These are phyloP conservation scores for Haematococcus sp. DNA, from an alignment of 139 green algal species.

Conservation along the genomic window DNA sequence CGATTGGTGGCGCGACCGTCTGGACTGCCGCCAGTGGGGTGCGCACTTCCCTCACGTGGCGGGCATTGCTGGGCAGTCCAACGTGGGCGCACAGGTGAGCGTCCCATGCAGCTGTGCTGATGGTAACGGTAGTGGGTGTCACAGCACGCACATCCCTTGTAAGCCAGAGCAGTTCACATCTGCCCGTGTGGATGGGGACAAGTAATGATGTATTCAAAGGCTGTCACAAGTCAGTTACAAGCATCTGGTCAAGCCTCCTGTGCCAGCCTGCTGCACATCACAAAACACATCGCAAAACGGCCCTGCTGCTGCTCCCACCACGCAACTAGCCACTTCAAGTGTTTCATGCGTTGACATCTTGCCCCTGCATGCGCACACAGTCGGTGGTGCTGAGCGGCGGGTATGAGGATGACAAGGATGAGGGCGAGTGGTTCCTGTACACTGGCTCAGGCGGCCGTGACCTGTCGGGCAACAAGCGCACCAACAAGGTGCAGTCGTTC, in stretches of 20 bases:
- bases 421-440: constrained; percentile 97
- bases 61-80: constrained; percentile 90
- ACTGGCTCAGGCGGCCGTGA: constrained; percentile 76
- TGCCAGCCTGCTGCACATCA: no score
- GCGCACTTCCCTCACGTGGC: constrained; percentile 95
- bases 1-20: constrained; percentile 84
- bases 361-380: constrained; percentile 3
- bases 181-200: no score
- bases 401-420: constrained; percentile 92
- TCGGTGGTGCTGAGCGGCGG: constrained; percentile 63
- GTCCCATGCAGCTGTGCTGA: neutral
- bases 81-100: constrained; percentile 63
- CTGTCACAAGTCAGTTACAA: no score
- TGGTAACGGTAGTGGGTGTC: neutral
- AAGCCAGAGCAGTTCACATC: no score
- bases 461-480: constrained; percentile 95
- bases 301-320: no score
- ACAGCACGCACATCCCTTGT: no score
- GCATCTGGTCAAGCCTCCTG: no score
- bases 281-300: no score
- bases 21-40: constrained; percentile 94
- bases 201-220: no score
- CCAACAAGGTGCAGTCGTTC: constrained; percentile 84
- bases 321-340: no score
- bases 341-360: neutral